phyloP scores from a whole-genome alignment of 805 yeast genomes.

The Candida nemodendra region DNA sequence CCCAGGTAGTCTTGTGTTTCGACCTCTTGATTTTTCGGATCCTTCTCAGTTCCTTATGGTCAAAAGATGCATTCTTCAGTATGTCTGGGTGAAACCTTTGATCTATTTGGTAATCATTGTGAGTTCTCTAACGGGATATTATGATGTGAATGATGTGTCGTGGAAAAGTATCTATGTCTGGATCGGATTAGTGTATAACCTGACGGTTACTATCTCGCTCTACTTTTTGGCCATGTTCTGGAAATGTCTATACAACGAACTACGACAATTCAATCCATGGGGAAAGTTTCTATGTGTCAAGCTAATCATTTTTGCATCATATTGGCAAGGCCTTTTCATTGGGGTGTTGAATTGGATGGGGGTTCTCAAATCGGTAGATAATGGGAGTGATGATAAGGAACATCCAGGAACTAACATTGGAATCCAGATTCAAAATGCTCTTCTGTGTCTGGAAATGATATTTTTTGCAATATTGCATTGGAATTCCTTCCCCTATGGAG shows the following conservation, averaged over 20 bases:
- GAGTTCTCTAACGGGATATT: conserved; percentile 46
- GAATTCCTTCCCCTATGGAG: conserved; percentile 75
- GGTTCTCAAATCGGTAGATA: conserved; percentile 28
- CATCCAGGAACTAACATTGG: conserved; percentile 34
- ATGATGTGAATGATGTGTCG: conserved; percentile 51
- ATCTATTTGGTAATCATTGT: conserved; percentile 57
- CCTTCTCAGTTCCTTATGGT: conserved; percentile 74
- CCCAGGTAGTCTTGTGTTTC: conserved; percentile 46
- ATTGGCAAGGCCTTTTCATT: conserved; percentile 85
- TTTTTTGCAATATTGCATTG: conserved; percentile 89
- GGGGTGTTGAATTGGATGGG: conserved; percentile 52
- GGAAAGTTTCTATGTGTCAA: conserved; percentile 93
- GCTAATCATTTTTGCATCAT: conserved; percentile 92
- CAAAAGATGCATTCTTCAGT: conserved; percentile 86
- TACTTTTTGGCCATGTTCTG: conserved; percentile 88
- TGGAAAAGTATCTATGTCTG: conserved; percentile 54
- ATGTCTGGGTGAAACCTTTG: conserved; percentile 91
- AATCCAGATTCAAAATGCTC: conserved; percentile 70
- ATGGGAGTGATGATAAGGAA: conserved; percentile 35
- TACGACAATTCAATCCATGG: conserved; percentile 80
- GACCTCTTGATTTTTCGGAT: conserved; percentile 77
- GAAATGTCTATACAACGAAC: conserved; percentile 80
- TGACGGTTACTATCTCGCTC: conserved; percentile 76
- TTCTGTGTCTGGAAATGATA: conserved; percentile 79
- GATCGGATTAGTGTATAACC: conserved; percentile 69